Evolutionary conservation across 2,329 filamentous ascomycete genomes (phyloP).

Genomic region (Septoria petroselini): DNA sequence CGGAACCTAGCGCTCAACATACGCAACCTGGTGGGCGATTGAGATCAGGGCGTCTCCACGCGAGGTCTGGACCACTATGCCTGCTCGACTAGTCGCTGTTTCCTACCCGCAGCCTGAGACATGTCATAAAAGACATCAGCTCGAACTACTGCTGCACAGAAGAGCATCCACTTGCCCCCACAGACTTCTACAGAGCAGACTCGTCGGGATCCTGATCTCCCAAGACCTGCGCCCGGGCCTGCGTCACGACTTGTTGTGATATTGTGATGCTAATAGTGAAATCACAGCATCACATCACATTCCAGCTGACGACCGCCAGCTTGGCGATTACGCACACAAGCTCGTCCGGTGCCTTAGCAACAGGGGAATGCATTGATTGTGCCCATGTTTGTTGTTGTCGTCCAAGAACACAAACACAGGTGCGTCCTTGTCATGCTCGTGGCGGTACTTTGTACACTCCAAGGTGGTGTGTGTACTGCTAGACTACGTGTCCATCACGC

Average conservation of each 20-base stretch:
- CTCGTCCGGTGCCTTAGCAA: conserved; percentile 18
- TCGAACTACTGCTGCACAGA: too few species aligned
- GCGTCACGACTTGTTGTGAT: conserved; percentile 21
- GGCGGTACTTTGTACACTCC: neutral
- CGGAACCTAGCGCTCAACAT: too few species aligned
- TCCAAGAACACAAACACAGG: conserved; percentile 19
- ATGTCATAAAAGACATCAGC: conserved; percentile 14
- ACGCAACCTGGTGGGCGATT: too few species aligned
- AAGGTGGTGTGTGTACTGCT: conserved; percentile 7
- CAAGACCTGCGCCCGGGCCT: conserved; percentile 17
- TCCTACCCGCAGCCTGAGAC: too few species aligned
- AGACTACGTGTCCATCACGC: conserved; percentile 14
- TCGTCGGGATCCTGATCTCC: conserved; percentile 25
- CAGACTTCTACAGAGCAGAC: conserved; percentile 22
- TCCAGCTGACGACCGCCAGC: neutral
- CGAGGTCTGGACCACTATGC: too few species aligned
- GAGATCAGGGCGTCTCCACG: too few species aligned
- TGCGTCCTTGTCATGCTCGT: neutral
- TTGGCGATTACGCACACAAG: conserved; percentile 18
- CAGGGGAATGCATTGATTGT: conserved; percentile 16
- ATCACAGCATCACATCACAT: conserved; percentile 17
- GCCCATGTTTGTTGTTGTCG: conserved; percentile 9
- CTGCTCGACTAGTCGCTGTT: too few species aligned
- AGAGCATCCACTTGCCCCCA: too few species aligned
- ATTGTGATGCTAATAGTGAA: too few species aligned